These are phyloP conservation scores for Carallia brachiata DNA, from an alignment of 345 rosid genomes.

Conservation along the genomic window DNA sequence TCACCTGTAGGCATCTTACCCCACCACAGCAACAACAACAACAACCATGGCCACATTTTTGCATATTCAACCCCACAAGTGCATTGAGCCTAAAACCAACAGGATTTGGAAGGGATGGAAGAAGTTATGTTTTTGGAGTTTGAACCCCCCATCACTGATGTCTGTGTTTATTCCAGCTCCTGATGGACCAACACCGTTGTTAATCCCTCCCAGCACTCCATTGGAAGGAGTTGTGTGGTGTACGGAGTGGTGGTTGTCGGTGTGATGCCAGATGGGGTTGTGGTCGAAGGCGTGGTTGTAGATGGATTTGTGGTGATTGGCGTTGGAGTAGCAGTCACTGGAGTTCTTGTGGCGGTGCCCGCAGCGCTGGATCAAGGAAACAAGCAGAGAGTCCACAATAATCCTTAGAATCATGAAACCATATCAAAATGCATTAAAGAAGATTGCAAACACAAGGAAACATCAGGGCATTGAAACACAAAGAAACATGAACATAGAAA, in stretches of 20 bases:
- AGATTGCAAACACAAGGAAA: too few species aligned
- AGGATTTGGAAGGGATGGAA: conserved; percentile 9
- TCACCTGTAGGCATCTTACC: conserved; percentile 16
- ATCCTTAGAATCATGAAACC: background rate
- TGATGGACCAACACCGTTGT: conserved; percentile 41
- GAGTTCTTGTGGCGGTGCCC: conserved; percentile 18
- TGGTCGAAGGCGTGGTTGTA: conserved; percentile 19
- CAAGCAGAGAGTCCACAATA: background rate
- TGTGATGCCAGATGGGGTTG: conserved; percentile 25
- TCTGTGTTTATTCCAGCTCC: conserved; percentile 47
- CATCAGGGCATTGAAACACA: too few species aligned
- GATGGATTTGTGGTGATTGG: conserved; percentile 7
- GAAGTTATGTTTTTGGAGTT: conserved; percentile 8
- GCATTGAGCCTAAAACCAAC: conserved; percentile 28
- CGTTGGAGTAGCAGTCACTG: conserved; percentile 4
- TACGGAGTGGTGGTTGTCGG: conserved; percentile 26
- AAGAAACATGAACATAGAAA: too few species aligned
- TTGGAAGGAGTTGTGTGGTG: conserved; percentile 37
- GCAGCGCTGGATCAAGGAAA: conserved; percentile 14
- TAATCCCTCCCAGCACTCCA: conserved; percentile 52
- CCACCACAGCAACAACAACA: conserved; percentile 10
- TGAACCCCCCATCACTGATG: conserved; percentile 29
- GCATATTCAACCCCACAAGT: conserved; percentile 28
- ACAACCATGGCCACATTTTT: background rate
- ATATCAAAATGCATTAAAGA: too few species aligned